A percentile compares a stretch with the other conserved stretches of the same genome.
phyloP scores from a whole-genome alignment of 225 moss, liverwort and hornwort genomes.

The Pseudisothecium myosuroides region DNA sequence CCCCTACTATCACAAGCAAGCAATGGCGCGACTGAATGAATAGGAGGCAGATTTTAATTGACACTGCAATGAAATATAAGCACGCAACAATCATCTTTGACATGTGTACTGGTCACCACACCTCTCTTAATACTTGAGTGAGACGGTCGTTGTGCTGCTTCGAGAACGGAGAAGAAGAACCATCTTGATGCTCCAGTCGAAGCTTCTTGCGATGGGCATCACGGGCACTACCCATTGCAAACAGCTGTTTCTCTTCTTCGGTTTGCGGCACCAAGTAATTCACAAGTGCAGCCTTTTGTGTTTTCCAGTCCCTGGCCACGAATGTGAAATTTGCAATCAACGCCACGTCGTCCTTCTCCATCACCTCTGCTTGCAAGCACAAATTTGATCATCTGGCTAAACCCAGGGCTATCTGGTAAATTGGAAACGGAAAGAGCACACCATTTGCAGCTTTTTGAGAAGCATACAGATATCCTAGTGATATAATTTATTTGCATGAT shows the following conservation, averaged over 20 bases:
- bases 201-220: slow-evolving; percentile 61
- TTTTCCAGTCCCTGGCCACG: slow-evolving; percentile 84
- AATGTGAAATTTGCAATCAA: slow-evolving; percentile 91
- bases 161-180: slow-evolving; percentile 8
- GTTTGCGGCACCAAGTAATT: slow-evolving; percentile 62
- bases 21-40: background rate
- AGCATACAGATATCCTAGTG: background rate
- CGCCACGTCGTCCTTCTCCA: slow-evolving; percentile 42
- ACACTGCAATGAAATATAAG: background rate
- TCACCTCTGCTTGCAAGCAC: slow-evolving; percentile 25
- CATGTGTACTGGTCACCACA: background rate
- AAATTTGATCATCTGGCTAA: background rate
- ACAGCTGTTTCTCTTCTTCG: slow-evolving; percentile 55
- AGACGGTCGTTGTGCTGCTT: slow-evolving; percentile 34
- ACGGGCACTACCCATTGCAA: slow-evolving; percentile 49
- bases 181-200: slow-evolving; percentile 15
- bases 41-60: background rate
- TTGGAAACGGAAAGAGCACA: background rate
- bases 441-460: background rate
- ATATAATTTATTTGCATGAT: background rate
- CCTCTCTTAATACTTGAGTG: slow-evolving; percentile 39
- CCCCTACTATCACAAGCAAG: slow-evolving; percentile 44
- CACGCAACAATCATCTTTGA: background rate
- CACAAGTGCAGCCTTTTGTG: slow-evolving; percentile 55
- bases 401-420: background rate